A percentile compares a stretch with the other conserved stretches of the same genome.
These are phyloP conservation scores for Sporothrix brunneoviolacea DNA, from an alignment of 2,329 filamentous ascomycete species.

Conservation along the genomic window DNA sequence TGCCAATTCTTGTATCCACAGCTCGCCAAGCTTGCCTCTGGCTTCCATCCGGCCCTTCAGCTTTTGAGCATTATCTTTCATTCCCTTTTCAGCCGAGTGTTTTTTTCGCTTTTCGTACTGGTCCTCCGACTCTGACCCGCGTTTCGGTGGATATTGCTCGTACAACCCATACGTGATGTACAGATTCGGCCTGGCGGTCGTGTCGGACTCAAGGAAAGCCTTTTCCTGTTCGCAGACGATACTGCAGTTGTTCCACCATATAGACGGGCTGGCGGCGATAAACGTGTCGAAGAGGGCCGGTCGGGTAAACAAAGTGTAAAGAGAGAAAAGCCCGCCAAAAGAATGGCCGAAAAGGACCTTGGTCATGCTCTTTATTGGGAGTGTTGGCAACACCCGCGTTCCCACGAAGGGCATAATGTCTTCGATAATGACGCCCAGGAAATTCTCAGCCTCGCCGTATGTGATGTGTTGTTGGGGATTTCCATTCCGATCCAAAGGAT, in stretches of 20 bases:
- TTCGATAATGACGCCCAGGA: too few species aligned
- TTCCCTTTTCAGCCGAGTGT: neutral
- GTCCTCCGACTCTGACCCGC: neutral
- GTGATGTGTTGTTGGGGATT: too few species aligned
- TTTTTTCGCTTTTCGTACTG: neutral
- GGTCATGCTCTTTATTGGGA: neutral
- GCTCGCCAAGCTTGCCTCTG: neutral
- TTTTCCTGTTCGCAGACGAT: neutral
- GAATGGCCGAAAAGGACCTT: neutral
- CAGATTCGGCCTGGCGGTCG: neutral
- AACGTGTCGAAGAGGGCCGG: neutral
- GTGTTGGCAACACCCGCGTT: neutral
- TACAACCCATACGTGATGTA: neutral
- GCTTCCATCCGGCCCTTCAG: neutral
- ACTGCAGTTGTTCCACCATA: neutral
- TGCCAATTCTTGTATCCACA: neutral
- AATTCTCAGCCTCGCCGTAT: too few species aligned
- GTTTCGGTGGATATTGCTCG: neutral
- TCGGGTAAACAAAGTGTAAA: neutral
- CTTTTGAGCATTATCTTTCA: neutral
- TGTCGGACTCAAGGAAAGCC: neutral
- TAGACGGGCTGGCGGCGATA: neutral
- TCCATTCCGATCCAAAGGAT: too few species aligned
- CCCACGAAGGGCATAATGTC: neutral
- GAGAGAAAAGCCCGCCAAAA: neutral